These are phyloP conservation scores for Dendrobium catenatum DNA, from an alignment of 106 monocot species.

Conservation along the genomic window DNA sequence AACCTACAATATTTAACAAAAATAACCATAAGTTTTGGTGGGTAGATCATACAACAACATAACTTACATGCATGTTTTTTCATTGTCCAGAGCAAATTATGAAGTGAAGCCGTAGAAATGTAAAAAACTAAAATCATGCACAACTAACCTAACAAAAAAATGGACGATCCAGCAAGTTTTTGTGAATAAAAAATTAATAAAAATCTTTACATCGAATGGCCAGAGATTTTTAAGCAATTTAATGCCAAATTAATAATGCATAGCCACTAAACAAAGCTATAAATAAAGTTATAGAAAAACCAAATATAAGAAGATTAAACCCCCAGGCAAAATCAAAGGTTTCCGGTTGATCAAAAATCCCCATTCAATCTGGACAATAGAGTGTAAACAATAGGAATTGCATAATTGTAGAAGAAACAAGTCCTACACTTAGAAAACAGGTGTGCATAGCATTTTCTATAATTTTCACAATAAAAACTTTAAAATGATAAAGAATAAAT, in stretches of 20 bases:
- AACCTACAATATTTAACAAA: slow-evolving; percentile 42
- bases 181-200: background rate
- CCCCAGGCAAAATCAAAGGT: background rate
- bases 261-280: background rate
- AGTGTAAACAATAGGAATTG: background rate
- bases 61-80: background rate
- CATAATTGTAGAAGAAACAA: background rate
- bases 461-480: background rate
- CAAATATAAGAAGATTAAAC: background rate
- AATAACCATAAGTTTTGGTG: background rate
- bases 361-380: background rate
- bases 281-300: background rate
- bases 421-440: background rate
- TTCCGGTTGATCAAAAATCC: background rate
- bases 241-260: background rate
- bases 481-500: background rate
- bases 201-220: background rate
- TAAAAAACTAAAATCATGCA: background rate
- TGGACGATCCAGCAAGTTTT: background rate
- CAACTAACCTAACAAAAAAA: slow-evolving; percentile 2
- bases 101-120: background rate
- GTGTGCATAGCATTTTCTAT: background rate
- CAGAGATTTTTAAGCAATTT: background rate
- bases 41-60: background rate
- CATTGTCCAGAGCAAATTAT: background rate